These are phyloP conservation scores for Acacia pycnantha DNA, from an alignment of 331 rosid genomes.

Conservation along the genomic window DNA sequence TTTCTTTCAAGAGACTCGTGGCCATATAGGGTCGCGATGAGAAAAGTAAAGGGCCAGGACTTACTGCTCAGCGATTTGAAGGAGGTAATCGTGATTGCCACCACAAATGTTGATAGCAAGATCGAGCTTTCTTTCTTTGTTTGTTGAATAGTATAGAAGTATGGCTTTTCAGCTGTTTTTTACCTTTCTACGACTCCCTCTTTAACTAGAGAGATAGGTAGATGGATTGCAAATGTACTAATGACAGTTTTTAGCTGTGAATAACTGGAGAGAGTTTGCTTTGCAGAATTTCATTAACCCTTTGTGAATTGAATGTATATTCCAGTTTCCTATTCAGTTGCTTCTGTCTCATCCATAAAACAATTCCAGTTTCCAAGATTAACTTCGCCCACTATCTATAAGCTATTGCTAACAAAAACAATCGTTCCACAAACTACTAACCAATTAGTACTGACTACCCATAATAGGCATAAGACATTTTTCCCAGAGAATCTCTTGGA, in stretches of 20 bases:
- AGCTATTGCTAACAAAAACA: background rate
- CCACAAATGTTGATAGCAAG: constrained; percentile 26
- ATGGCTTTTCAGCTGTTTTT: background rate
- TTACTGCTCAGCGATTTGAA: constrained; percentile 9
- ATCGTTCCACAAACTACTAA: background rate
- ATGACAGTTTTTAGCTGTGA: constrained; percentile 40
- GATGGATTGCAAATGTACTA: constrained; percentile 32
- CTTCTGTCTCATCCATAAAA: background rate
- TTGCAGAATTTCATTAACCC: background rate
- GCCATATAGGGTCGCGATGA: background rate
- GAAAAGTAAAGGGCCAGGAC: background rate
- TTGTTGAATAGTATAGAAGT: background rate
- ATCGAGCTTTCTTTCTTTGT: background rate
- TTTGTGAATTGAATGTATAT: background rate
- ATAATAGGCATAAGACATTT: background rate
- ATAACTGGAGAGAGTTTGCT: constrained; percentile 11
- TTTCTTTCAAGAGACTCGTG: background rate
- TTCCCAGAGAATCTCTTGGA: background rate
- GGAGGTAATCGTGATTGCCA: background rate
- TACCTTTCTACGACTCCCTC: background rate
- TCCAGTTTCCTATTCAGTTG: background rate
- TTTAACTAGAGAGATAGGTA: background rate
- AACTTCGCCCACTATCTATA: background rate
- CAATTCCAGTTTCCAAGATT: background rate
- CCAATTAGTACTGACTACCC: background rate